Conservation (phyloP, 768 basidiomycete genomes). For the Sporobolomyces roseus region DNA sequence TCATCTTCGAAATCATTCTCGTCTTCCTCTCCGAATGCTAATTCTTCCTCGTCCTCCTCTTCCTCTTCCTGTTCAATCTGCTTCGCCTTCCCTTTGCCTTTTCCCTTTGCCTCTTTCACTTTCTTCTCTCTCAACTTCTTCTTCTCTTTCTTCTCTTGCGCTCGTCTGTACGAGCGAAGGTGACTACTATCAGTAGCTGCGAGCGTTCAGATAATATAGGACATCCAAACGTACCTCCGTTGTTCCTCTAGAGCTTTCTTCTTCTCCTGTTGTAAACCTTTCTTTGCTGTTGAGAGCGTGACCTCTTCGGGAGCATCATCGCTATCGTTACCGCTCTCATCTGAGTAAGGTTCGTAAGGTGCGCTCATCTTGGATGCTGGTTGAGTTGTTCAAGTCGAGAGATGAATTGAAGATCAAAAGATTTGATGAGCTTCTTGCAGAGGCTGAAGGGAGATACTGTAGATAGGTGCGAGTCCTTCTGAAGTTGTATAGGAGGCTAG, state of each 20-base stretch:
- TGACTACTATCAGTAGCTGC: neutral
- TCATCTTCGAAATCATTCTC: neutral
- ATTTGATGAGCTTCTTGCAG: too few relatives aligned
- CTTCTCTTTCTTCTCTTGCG: slow-evolving; percentile 2
- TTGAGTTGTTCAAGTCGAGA: neutral
- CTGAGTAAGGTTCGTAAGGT: slow-evolving; percentile 18
- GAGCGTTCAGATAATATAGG: too few relatives aligned
- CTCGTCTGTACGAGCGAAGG: neutral
- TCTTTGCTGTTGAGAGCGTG: slow-evolving; percentile 19
- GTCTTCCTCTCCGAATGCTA: neutral
- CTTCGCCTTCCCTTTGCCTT: slow-evolving; percentile 25
- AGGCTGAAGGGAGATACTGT: too few relatives aligned
- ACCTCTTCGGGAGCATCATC: slow-evolving; percentile 40
- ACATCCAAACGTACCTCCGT: slow-evolving; percentile 1
- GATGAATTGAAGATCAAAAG: neutral
- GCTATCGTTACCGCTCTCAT: slow-evolving; percentile 4
- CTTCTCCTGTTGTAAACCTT: slow-evolving; percentile 8
- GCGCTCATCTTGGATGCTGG: slow-evolving; percentile 8
- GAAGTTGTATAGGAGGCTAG: too few relatives aligned
- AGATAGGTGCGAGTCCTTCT: too few relatives aligned
- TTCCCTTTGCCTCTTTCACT: slow-evolving; percentile 9
- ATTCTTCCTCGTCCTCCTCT: neutral
- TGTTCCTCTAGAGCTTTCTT: slow-evolving; percentile 4
- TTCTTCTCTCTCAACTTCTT: neutral
- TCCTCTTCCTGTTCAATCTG: slow-evolving; percentile 12